Conservation (phyloP, 345 rosid species). For the Murraya paniculata region DNA sequence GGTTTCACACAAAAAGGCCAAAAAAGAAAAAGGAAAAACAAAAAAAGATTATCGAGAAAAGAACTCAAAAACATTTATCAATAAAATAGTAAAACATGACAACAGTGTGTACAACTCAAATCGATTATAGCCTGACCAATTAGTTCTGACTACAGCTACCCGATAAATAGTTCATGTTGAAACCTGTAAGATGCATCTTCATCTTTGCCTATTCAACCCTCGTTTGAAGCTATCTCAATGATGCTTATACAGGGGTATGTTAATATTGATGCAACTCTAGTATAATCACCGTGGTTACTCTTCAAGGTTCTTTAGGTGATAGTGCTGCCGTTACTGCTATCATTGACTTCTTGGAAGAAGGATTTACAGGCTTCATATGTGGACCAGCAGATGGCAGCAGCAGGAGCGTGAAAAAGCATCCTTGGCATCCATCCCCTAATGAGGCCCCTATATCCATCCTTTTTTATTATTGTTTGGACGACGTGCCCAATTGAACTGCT, state of each 20-base stretch:
- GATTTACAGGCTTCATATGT: conserved; percentile 76
- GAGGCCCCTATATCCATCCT: conserved; percentile 87
- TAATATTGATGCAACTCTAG: conserved; percentile 9
- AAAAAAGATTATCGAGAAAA: background rate
- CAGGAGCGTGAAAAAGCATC: conserved; percentile 99
- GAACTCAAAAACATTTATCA: background rate
- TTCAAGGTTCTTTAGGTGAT: conserved; percentile 33
- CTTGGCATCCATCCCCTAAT: conserved; percentile 95
- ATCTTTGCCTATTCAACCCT: conserved; percentile 12
- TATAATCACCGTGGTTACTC: conserved; percentile 8
- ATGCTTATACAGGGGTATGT: conserved; percentile 12
- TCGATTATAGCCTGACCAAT: background rate
- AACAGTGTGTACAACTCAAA: conserved; percentile 21
- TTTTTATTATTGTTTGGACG: conserved; percentile 52
- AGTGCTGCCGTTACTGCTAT: conserved; percentile 27
- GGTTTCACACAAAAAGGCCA: background rate
- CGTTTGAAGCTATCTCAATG: conserved; percentile 9
- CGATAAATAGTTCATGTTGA: conserved; percentile 1
- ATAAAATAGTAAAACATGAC: background rate
- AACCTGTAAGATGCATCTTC: background rate
- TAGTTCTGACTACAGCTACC: background rate
- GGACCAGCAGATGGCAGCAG: conserved; percentile 99
- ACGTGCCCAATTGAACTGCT: conserved; percentile 72
- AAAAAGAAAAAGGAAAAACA: background rate
- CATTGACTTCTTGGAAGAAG: conserved; percentile 65